Evolutionary conservation across 2,329 filamentous ascomycete genomes (phyloP).

Genomic region (Tolypocladium ovalisporum): DNA sequence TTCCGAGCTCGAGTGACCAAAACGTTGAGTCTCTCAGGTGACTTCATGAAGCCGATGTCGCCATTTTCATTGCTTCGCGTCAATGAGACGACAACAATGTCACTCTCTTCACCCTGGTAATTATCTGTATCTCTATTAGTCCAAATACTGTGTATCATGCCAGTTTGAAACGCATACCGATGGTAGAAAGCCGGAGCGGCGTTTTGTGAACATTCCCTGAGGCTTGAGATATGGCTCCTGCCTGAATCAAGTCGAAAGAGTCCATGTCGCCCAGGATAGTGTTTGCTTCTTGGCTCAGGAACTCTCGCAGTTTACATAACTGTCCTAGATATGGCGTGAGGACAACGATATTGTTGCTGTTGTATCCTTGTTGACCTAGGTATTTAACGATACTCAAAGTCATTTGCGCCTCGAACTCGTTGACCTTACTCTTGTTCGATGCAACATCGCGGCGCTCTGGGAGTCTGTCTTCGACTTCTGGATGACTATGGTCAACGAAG

Average conservation of each 20-base stretch:
- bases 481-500: slow-evolving; percentile 44
- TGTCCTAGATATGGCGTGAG: slow-evolving; percentile 66
- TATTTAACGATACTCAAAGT: slow-evolving; percentile 55
- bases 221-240: slow-evolving; percentile 47
- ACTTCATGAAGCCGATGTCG: slow-evolving; percentile 61
- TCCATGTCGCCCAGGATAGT: slow-evolving; percentile 60
- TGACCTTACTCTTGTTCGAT: slow-evolving; percentile 42
- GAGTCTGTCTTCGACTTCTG: slow-evolving; percentile 40
- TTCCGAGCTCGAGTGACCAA: slow-evolving; percentile 56
- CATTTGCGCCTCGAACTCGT: slow-evolving; percentile 55
- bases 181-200: slow-evolving; percentile 52
- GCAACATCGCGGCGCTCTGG: slow-evolving; percentile 39
- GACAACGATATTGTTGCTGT: slow-evolving; percentile 52
- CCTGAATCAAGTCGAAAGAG: slow-evolving; percentile 43
- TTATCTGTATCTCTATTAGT: slow-evolving; percentile 43
- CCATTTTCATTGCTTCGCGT: slow-evolving; percentile 52
- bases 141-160: slow-evolving; percentile 8
- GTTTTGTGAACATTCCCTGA: slow-evolving; percentile 39
- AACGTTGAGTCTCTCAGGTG: slow-evolving; percentile 59
- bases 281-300: slow-evolving; percentile 49
- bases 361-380: slow-evolving; percentile 61
- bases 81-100: slow-evolving; percentile 59
- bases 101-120: slow-evolving; percentile 67
- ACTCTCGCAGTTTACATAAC: slow-evolving; percentile 24
- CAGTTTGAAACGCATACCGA: slow-evolving; percentile 34